Conservation (phyloP, 2,329 filamentous ascomycete species). For the Colletotrichum shisoi region DNA sequence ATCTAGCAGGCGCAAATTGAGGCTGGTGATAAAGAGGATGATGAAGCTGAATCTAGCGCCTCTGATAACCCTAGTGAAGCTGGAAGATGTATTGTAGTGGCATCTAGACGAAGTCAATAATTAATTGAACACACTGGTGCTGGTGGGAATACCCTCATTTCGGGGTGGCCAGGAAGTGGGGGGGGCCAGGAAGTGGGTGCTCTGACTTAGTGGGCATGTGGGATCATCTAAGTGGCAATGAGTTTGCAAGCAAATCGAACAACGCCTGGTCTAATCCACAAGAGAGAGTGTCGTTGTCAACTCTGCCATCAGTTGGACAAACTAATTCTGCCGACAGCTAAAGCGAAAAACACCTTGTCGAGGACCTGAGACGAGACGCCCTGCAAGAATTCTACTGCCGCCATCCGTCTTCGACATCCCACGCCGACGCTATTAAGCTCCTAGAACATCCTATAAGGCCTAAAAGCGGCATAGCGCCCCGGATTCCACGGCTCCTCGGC, state of each 20-base stretch:
- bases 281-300: neutral
- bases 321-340: slow-evolving; percentile 53
- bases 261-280: neutral
- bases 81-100: too few species aligned
- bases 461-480: slow-evolving; percentile 49
- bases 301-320: slow-evolving; percentile 46
- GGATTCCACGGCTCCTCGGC: slow-evolving; percentile 49
- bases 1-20: too few species aligned
- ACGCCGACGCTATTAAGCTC: slow-evolving; percentile 47
- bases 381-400: slow-evolving; percentile 44
- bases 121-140: too few species aligned
- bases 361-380: slow-evolving; percentile 43
- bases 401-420: slow-evolving; percentile 45
- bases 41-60: too few species aligned
- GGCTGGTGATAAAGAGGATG: too few species aligned
- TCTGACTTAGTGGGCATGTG: neutral
- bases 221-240: neutral
- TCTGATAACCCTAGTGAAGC: too few species aligned
- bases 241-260: neutral
- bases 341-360: slow-evolving; percentile 20
- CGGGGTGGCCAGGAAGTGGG: too few species aligned
- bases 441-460: slow-evolving; percentile 49
- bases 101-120: too few species aligned
- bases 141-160: too few species aligned
- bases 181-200: too few species aligned